Base-by-base conservation (phyloP, 768 basidiomycete genomes). In the Russula abietina region DNA sequence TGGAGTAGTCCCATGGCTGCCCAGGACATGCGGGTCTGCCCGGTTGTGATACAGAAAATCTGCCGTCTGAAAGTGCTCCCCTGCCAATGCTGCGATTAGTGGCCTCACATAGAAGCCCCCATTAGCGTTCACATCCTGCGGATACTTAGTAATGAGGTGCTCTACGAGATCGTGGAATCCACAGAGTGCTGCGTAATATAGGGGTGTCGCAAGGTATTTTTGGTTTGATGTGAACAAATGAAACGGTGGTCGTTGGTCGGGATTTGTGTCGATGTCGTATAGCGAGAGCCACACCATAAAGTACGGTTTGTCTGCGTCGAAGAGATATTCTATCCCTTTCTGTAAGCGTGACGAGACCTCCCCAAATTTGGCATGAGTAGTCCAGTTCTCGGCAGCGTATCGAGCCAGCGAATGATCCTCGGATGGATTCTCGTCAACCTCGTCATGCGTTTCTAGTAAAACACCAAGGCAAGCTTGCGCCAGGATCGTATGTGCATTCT, bases 1-100 rank as follows among this genome's bases (percentile, higher is more conserved):
- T 33, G 51, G 30, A 3, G 12, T 52, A 19, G 3, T n/a, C 3
- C 17, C 0, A 0, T 3, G 0, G 2, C 0, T 1, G 30, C 50
- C 50, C 5, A 5, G 19, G 26, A 50, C 16, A 12, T 28, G 26
- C 28, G 28, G 14, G 49, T 50, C 26, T 50, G 49, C 49, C 17
- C 32, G 30, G 5, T 22, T 52, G 11, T 5, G 14, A n/a, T 0
- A n/a, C 3, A 52, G 51, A n/a, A 22, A 12, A 9, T 32, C 17
- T 52, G 43, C 55, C 2, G 38, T 39, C 24, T 12, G 36, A 6
- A 43, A 39, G 26, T n/a, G n/a, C n/a, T n/a, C n/a, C n/a, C n/a
- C n/a, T n/a, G n/a, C n/a, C n/a, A n/a, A n/a, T n/a, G n/a, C n/a
- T n/a, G n/a, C n/a, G n/a, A n/a, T n/a, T n/a, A n/a, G n/a, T n/a